Base-by-base conservation (phyloP, 2,329 filamentous ascomycete species). In the Diaporthe ilicicola region DNA sequence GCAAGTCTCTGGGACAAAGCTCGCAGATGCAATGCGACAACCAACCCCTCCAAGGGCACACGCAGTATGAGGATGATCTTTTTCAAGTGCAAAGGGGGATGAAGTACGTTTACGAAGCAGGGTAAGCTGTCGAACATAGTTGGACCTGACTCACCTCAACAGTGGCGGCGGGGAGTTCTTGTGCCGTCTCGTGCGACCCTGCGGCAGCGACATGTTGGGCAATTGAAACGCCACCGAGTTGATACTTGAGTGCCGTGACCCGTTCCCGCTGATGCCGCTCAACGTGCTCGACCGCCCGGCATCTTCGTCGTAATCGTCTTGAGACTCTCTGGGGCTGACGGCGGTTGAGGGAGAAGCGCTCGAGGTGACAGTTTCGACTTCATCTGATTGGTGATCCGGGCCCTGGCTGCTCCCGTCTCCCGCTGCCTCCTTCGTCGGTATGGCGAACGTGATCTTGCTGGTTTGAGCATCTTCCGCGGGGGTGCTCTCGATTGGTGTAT, bases 281-380 rank as follows among this genome's bases (percentile, higher is more conserved):
- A 59, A 32, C 27, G 51, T 68, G 32, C 71, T 73, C 22, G 68
- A 70, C 3, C 55, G 68, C 42, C 68, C 62, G 32, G 62, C 54
- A 51, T 73, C 71, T 19, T 73, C 73, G 8, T 73, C 39, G n/a
- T 73, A 71, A 8, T 73, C 44, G 7, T 66, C 62, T 22, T 67
- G 50, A 27, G 71, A 73, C 39, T 44, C 69, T 17, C 56, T 66
- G 42, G 70, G 67, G 44, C 70, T 73, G 32, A 48, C 55, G 3
- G 48, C 42, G 17, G 66, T 67, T 27, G 72, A 73, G 9, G 70
- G 62, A 32, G 67, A 50, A 12, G 53, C 62, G 62, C 72, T 73
- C 24, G 70, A 73, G 24, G 69, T 50, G 34, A 44, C 67, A 5
- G 67, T 55, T 9, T 72, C 70, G 37, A 48, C 22, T n/a, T 55